phyloP scores from a whole-genome alignment of 2,329 filamentous ascomycete species.

The Fusarium cyanostomum region DNA sequence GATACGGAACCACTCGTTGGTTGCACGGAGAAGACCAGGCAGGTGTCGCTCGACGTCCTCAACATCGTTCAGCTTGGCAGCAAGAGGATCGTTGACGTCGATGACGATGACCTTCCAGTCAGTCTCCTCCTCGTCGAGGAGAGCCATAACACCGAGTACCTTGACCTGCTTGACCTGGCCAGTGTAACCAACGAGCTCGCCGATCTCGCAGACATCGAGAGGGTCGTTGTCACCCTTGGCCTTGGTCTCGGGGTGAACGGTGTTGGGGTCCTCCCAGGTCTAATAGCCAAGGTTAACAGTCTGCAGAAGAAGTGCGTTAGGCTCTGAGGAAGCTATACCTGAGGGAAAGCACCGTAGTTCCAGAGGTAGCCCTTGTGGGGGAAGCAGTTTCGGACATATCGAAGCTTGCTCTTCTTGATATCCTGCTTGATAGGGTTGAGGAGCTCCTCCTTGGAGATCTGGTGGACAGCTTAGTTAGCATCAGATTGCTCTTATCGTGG shows the following conservation, averaged over 20 bases:
- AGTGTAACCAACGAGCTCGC: conserved; percentile 94
- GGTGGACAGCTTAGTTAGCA: conserved; percentile 36
- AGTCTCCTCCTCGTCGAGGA: conserved; percentile 99
- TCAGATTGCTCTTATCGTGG: not conserved
- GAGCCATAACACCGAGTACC: conserved; percentile 98
- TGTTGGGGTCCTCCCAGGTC: conserved; percentile 99
- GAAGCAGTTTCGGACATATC: conserved; percentile 99
- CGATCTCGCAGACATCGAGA: conserved; percentile 99
- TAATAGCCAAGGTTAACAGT: conserved; percentile 50
- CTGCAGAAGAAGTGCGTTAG: conserved; percentile 6
- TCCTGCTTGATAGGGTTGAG: conserved; percentile 99
- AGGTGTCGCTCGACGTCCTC: conserved; percentile 99
- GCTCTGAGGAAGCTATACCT: conserved; percentile 66
- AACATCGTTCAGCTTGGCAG: conserved; percentile 95
- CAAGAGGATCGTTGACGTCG: conserved; percentile 96
- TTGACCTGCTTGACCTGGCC: conserved; percentile 99
- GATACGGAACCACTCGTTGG: conserved; percentile 99
- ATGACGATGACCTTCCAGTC: conserved; percentile 99
- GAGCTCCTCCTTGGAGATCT: conserved; percentile 99
- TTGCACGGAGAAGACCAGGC: conserved; percentile 93
- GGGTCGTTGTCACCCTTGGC: conserved; percentile 99
- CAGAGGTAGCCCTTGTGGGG: conserved; percentile 99
- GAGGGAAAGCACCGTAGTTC: conserved; percentile 99
- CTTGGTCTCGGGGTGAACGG: conserved; percentile 97
- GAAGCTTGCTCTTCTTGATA: conserved; percentile 99